Evolutionary conservation across 1,284 basidiomycete genomes (phyloP), one percentile per base, ranked within the genome.

Genomic region (Tylopilus orsonianus): DNA sequence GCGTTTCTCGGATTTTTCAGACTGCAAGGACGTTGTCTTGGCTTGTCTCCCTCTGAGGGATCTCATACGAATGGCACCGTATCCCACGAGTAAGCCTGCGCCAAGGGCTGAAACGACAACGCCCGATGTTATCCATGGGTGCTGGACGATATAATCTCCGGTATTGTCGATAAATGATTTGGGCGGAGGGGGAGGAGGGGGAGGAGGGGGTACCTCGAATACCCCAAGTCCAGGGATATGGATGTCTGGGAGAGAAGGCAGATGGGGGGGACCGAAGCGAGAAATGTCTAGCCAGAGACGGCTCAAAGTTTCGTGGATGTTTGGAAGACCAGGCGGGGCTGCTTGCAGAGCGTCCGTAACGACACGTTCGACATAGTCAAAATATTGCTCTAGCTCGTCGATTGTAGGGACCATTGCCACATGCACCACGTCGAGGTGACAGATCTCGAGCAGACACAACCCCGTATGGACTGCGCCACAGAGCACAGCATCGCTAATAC

Each of bases 201-300:
- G 33, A 0, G 85, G 83, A 0, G 82, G 81, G 3, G 85, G 85
- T 4, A 90, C 77, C 50, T 88, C 79, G 54, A 90, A 87, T 53
- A 81, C 75, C 4, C 84, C 85, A 9, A 89, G 74, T 35, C 75
- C 75, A n/a, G 84, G 81, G 32, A 86, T 67, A 52, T 71, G 75
- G 24, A 86, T 74, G 22, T 83, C 77, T 27, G 82, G 80, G 48
- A 90, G 73, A 42, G 77, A 69, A n/a, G 83, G 77, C 44, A 87
- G 55, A 24, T 69, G 73, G 48, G 77, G 74, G 18, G 87, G 88
- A 22, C 88, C 87, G 65, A 87, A 90, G 43, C 88, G 81, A 41
- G 85, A 77, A 55, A 91, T 80, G 61, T 91, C 88, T 22, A 80
- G 69, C 84, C 85, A 90, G 47, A 90, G 73, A 35, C 83, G 77